Conservation (phyloP, 345 rosid species). For the Brassica nigra region DNA sequence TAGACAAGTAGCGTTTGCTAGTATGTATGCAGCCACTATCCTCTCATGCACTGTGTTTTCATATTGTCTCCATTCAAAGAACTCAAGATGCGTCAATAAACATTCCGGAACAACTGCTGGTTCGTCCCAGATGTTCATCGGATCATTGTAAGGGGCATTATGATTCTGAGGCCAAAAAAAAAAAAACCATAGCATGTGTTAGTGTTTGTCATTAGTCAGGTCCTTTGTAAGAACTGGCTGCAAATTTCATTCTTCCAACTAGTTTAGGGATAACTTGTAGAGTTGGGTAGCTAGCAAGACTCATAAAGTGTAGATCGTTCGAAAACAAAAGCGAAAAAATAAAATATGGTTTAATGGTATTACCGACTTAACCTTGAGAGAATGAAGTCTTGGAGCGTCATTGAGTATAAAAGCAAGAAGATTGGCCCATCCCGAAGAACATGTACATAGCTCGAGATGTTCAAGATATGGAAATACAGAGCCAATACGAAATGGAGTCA, state of each 20-base stretch:
- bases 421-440: not conserved
- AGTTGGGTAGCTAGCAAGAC: not conserved
- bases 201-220: not conserved
- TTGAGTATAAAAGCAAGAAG: not conserved
- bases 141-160: not conserved
- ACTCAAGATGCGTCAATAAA: not conserved
- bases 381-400: not conserved
- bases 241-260: not conserved
- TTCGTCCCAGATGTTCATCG: not conserved
- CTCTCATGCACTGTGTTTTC: not conserved
- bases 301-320: no score
- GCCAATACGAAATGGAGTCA: not conserved
- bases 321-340: no score
- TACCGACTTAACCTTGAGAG: not conserved
- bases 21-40: constrained; percentile 8
- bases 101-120: not conserved
- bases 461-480: not conserved
- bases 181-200: not conserved
- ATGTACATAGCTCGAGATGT: not conserved
- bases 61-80: not conserved
- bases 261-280: not conserved
- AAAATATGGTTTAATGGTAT: no score
- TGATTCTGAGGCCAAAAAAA: not conserved
- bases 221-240: not conserved
- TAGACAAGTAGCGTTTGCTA: constrained; percentile 25